Conservation (phyloP, 2,329 filamentous ascomycete species). For the Beauveria medogensis region DNA sequence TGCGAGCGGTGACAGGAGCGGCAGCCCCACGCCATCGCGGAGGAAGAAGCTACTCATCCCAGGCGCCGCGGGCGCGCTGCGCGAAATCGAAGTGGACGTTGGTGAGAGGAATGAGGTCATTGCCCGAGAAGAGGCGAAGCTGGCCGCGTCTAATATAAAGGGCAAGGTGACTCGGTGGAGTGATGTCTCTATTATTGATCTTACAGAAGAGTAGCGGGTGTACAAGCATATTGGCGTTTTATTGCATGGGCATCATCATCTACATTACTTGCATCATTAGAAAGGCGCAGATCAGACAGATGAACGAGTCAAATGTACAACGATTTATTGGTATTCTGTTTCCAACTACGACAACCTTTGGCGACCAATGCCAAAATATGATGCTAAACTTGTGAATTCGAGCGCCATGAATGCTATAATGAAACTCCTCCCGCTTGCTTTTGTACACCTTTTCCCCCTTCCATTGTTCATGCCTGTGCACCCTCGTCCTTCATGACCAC, state of each 20-base stretch:
- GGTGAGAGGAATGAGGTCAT: neutral
- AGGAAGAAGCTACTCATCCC: conserved; percentile 9
- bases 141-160: neutral
- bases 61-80: neutral
- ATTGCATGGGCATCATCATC: neutral
- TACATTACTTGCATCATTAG: neutral
- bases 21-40: conserved; percentile 1
- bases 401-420: conserved; percentile 6
- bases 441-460: neutral
- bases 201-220: conserved; percentile 19
- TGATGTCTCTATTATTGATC: conserved; percentile 26
- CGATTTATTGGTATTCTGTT: neutral
- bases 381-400: neutral
- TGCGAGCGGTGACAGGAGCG: neutral
- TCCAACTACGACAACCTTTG: neutral
- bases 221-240: neutral
- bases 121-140: neutral
- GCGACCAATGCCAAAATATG: neutral
- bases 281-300: neutral
- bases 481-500: conserved; percentile 33
- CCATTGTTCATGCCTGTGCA: neutral
- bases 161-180: conserved; percentile 20
- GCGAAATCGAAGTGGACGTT: conserved; percentile 6
- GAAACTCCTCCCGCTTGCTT: neutral
- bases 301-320: neutral